These are phyloP conservation scores for Phytopythium ostracodes DNA, from an alignment of 352 stramenopile genomes.

Conservation along the genomic window DNA sequence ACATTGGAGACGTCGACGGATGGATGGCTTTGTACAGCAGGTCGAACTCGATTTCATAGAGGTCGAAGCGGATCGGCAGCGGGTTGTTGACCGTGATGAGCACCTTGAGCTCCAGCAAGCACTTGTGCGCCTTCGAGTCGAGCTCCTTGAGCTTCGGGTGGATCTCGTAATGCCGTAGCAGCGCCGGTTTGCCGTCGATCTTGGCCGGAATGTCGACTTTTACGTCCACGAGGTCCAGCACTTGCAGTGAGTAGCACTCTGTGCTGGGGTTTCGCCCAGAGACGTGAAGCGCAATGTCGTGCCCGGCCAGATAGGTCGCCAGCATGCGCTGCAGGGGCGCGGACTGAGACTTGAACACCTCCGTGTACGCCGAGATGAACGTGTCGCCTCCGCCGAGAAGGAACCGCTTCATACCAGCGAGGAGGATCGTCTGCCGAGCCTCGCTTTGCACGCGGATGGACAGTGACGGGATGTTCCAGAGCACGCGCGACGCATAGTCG, in stretches of 20 bases:
- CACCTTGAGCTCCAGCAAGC: constrained; percentile 65
- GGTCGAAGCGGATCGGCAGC: constrained; percentile 69
- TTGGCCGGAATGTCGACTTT: constrained; percentile 59
- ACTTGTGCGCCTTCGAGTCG: constrained; percentile 67
- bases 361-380: constrained; percentile 76
- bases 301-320: constrained; percentile 58
- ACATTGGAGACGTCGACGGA: not conserved
- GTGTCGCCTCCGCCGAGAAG: constrained; percentile 61
- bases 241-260: constrained; percentile 60
- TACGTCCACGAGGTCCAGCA: constrained; percentile 62
- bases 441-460: constrained; percentile 45
- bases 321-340: constrained; percentile 64
- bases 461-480: constrained; percentile 79
- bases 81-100: constrained; percentile 76
- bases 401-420: constrained; percentile 69
- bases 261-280: constrained; percentile 40
- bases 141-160: constrained; percentile 65
- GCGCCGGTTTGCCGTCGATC: constrained; percentile 63
- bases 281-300: constrained; percentile 61
- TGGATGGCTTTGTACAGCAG: constrained; percentile 48
- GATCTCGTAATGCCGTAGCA: constrained; percentile 61
- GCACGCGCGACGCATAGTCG: constrained; percentile 44
- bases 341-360: constrained; percentile 59
- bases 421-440: constrained; percentile 39
- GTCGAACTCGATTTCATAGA: constrained; percentile 66